These are phyloP conservation scores for Exophiala viscosa DNA, from an alignment of 2,329 filamentous ascomycete species.

Conservation along the genomic window DNA sequence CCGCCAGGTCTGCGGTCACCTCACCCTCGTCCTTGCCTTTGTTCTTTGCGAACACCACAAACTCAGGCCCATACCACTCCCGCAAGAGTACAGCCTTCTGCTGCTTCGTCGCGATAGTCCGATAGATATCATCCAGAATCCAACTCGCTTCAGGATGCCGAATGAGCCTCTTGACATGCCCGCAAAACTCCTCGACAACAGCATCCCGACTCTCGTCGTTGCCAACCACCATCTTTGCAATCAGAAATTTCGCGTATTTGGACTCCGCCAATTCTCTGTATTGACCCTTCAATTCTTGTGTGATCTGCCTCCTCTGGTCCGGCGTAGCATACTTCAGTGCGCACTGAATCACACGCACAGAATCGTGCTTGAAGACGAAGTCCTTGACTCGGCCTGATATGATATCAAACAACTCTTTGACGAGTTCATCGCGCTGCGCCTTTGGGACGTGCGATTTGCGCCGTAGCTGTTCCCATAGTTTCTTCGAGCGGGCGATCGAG, in stretches of 20 bases:
- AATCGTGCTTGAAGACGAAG: conserved; percentile 97
- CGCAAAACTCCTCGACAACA: conserved; percentile 92
- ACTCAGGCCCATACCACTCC: conserved; percentile 97
- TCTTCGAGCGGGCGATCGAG: conserved; percentile 82
- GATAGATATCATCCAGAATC: conserved; percentile 97
- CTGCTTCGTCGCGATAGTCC: conserved; percentile 75
- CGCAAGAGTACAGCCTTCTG: conserved; percentile 82
- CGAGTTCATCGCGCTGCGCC: conserved; percentile 80
- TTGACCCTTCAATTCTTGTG: conserved; percentile 76
- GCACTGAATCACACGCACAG: conserved; percentile 92
- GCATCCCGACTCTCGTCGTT: conserved; percentile 85
- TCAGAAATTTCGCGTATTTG: conserved; percentile 94
- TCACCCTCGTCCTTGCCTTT: conserved; percentile 33
- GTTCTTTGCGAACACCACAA: conserved; percentile 68
- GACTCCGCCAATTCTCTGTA: conserved; percentile 86
- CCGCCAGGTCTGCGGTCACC: conserved; percentile 61
- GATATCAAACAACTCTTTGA: conserved; percentile 85
- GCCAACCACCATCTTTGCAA: conserved; percentile 92
- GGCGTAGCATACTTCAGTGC: conserved; percentile 91
- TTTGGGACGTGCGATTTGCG: conserved; percentile 89
- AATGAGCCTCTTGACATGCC: conserved; percentile 85
- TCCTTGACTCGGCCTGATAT: conserved; percentile 89
- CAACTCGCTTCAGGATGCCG: conserved; percentile 95
- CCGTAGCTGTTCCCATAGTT: conserved; percentile 91
- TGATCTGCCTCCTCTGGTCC: conserved; percentile 81